Evolutionary conservation across 495 filamentous ascomycete genomes (phyloP).

Genomic region (Aspergillus diversus): DNA sequence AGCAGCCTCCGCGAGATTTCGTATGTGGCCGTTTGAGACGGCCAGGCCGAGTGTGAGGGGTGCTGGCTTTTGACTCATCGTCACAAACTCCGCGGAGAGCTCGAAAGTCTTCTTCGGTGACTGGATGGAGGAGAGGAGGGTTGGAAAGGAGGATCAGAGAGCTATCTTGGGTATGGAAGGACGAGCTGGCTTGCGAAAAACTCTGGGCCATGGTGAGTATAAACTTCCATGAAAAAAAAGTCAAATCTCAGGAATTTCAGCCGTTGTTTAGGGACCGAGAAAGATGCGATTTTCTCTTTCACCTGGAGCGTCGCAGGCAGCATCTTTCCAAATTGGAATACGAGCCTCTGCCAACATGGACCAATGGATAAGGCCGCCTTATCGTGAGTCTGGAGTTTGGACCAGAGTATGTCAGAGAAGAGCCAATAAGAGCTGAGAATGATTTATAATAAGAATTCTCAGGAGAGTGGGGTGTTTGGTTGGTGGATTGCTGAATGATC

Average conservation of each 20-base stretch:
- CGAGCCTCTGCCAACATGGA: not conserved
- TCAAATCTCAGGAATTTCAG: not conserved
- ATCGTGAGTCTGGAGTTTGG: not conserved
- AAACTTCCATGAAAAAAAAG: not conserved
- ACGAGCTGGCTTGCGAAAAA: not conserved
- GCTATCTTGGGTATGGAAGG: not conserved
- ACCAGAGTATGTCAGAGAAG: not conserved
- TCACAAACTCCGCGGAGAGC: not conserved
- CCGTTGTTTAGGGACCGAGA: not conserved
- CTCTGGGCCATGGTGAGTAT: not conserved
- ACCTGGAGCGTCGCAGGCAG: not conserved
- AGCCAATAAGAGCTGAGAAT: not conserved
- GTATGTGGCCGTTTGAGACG: slow-evolving; percentile 6
- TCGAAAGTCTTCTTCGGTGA: not conserved
- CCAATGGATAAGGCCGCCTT: not conserved
- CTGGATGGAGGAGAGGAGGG: not conserved
- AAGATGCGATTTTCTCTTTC: not conserved
- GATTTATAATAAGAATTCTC: not conserved
- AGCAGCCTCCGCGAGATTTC: slow-evolving; percentile 4
- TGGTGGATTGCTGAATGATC: not conserved
- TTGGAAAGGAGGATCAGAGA: not conserved
- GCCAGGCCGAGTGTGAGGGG: not conserved
- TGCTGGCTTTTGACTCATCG: not conserved
- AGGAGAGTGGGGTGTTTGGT: not conserved
- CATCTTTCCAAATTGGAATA: not conserved